Evolutionary conservation across 345 rosid species (phyloP), one percentile per base, ranked within the genome.

Genomic region (Aegle marmelos): DNA sequence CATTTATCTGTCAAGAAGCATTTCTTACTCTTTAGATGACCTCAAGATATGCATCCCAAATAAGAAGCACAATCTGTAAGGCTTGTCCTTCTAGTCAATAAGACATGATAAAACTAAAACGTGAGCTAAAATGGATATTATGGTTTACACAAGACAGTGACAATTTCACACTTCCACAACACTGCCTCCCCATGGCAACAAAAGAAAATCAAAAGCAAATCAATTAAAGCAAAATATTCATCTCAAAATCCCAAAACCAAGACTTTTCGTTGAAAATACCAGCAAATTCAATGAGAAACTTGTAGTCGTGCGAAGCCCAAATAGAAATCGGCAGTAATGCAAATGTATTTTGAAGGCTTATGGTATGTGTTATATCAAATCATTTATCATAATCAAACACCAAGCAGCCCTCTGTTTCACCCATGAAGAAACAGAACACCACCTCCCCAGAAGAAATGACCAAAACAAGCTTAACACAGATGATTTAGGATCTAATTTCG

Each of bases 1-100:
- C 92, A 88, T 87, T 73, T 75, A 77, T 45, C 84, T 84, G 75
- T 30, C 57, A 53, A 77, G 72, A 66, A 69, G 22, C 19, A 68
- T 64, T 58, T 36, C 27, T 60, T 34, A 67, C 27, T 28, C 36
- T 61, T 68, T 50, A 7, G 21, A 27, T 25, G 65, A 66, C 53
- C 39, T n/a, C n/a, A 56, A 39, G 64, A 50, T 9, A 70, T 19
- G 30, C 22, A 48, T 61, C 63, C 61, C 34, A 39, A 73, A 30
- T 67, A 50, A 25, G 13, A 19, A 66, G 37, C 39, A 73, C n/a
- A 64, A 25, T 60, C 31, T 69, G 37, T 5, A 36, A 62, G 60
- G 45, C 58, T 28, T 37, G 30, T 50, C 28, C 34, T 25, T 39
- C 27, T 31, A 37, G 37, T 17, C 66, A 27, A 70, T 31, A 27